Percentiles rank a stretch among this genome's conserved stretches.
Evolutionary conservation across 768 basidiomycete species (phyloP).

Genomic region (Mycena galericulata): DNA sequence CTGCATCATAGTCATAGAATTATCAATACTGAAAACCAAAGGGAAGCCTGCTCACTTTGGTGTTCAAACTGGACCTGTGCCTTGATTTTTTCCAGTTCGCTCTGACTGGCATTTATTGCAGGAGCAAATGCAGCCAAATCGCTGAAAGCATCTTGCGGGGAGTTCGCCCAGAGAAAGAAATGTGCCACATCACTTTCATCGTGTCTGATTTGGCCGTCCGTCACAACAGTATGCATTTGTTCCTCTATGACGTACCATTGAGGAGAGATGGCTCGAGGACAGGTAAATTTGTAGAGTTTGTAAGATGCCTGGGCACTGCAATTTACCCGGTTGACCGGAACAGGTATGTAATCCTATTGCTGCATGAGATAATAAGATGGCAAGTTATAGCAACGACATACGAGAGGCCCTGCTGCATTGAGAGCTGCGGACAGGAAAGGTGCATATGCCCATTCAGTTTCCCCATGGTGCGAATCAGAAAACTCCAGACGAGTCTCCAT

Average conservation of each 20-base stretch:
- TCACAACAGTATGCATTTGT: slow-evolving; percentile 18
- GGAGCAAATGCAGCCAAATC: slow-evolving; percentile 24
- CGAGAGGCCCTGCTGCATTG: slow-evolving; percentile 21
- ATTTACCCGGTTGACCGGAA: slow-evolving; percentile 20
- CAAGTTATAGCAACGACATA: slow-evolving; percentile 18
- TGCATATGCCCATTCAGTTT: slow-evolving; percentile 19
- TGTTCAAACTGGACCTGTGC: slow-evolving; percentile 20
- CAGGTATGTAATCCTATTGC: slow-evolving; percentile 17
- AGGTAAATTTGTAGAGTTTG: slow-evolving; percentile 18
- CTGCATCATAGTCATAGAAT: slow-evolving; percentile 21
- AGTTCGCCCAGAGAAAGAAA: slow-evolving; percentile 24
- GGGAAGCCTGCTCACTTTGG: slow-evolving; percentile 18
- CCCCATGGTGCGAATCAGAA: slow-evolving; percentile 10
- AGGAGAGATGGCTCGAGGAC: slow-evolving; percentile 22
- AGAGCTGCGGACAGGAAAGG: slow-evolving; percentile 19
- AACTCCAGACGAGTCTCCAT: slow-evolving; percentile 15
- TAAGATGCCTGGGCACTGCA: slow-evolving; percentile 20
- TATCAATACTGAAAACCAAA: slow-evolving; percentile 21
- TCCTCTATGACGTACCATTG: slow-evolving; percentile 17
- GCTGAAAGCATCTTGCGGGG: slow-evolving; percentile 21
- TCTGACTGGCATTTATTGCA: slow-evolving; percentile 17
- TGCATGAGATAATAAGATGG: slow-evolving; percentile 14
- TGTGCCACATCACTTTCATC: slow-evolving; percentile 20
- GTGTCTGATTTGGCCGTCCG: slow-evolving; percentile 22
- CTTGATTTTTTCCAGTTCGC: slow-evolving; percentile 16